Percentiles rank a stretch among this genome's conserved stretches.
Conservation (phyloP, 2,329 filamentous ascomycete genomes). For the Trichoderma aggressivum region DNA sequence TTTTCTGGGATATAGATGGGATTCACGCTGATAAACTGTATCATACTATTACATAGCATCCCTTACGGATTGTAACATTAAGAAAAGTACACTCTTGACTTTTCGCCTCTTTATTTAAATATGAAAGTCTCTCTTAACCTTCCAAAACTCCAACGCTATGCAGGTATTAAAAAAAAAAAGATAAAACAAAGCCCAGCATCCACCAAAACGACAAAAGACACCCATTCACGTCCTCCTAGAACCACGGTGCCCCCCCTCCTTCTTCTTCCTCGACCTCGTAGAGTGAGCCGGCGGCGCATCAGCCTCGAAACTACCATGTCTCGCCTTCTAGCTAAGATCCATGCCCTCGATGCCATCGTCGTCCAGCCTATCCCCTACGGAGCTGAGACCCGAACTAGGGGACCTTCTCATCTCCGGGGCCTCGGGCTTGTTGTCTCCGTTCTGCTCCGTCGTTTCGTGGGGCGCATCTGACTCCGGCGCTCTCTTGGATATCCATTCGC, state of each 20-base stretch:
- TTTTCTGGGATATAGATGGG: background rate
- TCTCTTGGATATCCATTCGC: conserved; percentile 37
- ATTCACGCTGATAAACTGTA: background rate
- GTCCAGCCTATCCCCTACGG: conserved; percentile 48
- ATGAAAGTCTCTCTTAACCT: background rate
- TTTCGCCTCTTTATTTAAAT: background rate
- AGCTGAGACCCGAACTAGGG: conserved; percentile 55
- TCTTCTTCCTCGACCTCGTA: background rate
- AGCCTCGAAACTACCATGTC: background rate
- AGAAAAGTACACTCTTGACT: background rate
- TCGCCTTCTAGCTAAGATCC: conserved; percentile 38
- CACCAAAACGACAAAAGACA: background rate
- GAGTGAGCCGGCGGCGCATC: background rate
- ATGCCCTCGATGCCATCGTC: conserved; percentile 44
- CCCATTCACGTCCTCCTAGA: background rate
- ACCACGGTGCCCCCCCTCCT: background rate
- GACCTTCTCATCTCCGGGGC: conserved; percentile 42
- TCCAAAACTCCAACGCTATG: conserved; percentile 45
- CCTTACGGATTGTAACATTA: background rate
- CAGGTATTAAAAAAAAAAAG: conserved; percentile 22
- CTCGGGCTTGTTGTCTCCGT: conserved; percentile 12
- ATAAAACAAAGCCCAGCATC: background rate
- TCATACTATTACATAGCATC: background rate
- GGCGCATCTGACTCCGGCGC: conserved; percentile 20
- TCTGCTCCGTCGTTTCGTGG: conserved; percentile 11